A percentile compares a stretch with the other conserved stretches of the same genome.
Conservation (phyloP, 805 yeast genomes). For the Wickerhamomyces rabaulensis region DNA sequence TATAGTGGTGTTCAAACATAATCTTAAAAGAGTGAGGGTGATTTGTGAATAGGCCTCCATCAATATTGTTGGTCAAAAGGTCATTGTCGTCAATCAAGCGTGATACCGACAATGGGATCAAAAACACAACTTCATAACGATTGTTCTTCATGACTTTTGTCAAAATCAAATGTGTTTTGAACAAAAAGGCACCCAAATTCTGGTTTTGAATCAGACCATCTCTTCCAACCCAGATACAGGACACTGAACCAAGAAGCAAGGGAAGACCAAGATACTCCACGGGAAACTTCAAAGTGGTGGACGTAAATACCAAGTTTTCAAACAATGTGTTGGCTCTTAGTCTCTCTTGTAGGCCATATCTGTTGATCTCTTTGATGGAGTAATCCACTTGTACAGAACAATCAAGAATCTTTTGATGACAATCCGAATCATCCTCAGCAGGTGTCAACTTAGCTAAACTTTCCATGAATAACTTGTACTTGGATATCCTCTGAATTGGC, state of each 20-base stretch:
- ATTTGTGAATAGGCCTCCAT: slow-evolving; percentile 27
- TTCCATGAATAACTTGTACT: slow-evolving; percentile 47
- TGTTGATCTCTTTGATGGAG: slow-evolving; percentile 26
- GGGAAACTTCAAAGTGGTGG: slow-evolving; percentile 23
- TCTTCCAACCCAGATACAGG: slow-evolving; percentile 33
- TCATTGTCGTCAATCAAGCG: slow-evolving; percentile 22
- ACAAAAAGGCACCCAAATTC: slow-evolving; percentile 35
- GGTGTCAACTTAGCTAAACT: slow-evolving; percentile 29
- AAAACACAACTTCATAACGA: slow-evolving; percentile 34
- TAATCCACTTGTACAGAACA: slow-evolving; percentile 15
- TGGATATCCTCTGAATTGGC: slow-evolving; percentile 46
- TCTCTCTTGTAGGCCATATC: slow-evolving; percentile 23
- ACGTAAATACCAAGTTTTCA: slow-evolving; percentile 12
- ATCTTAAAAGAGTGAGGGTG: slow-evolving; percentile 36
- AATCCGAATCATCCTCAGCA: slow-evolving; percentile 13
- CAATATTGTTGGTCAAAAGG: slow-evolving; percentile 8
- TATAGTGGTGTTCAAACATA: slow-evolving; percentile 37
- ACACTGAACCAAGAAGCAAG: slow-evolving; percentile 38
- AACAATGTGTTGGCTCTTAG: slow-evolving; percentile 13
- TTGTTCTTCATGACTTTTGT: slow-evolving; percentile 23
- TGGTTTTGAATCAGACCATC: slow-evolving; percentile 8
- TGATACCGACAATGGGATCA: slow-evolving; percentile 41
- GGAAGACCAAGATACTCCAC: slow-evolving; percentile 44
- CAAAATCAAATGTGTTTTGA: slow-evolving; percentile 46
- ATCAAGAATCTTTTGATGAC: slow-evolving; percentile 12